A percentile compares a stretch with the other conserved stretches of the same genome.
phyloP scores from a whole-genome alignment of 2,329 filamentous ascomycete species.

The Fusarium sp. region DNA sequence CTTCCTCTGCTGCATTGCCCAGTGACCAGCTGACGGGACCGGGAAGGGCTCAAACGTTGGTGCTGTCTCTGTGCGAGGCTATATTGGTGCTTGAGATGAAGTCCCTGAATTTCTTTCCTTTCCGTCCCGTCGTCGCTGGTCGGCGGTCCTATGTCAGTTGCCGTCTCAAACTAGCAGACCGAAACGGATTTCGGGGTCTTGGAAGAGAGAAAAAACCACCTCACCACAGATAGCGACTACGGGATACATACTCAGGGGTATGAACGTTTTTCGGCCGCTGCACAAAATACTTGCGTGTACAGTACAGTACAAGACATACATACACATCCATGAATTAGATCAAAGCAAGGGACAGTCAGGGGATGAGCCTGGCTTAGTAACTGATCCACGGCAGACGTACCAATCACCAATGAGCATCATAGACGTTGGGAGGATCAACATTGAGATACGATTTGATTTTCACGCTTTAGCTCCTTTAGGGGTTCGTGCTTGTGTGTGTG shows the following conservation, averaged over 20 bases:
- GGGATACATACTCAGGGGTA: slow-evolving; percentile 16
- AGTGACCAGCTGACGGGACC: slow-evolving; percentile 22
- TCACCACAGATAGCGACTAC: neutral
- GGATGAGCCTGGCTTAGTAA: slow-evolving; percentile 17
- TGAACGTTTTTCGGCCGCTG: slow-evolving; percentile 3
- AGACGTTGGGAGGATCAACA: slow-evolving; percentile 28
- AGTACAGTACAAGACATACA: slow-evolving; percentile 8
- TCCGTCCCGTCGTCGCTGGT: slow-evolving; percentile 16
- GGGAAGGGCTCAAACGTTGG: slow-evolving; percentile 31
- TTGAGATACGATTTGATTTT: slow-evolving; percentile 39
- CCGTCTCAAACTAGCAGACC: slow-evolving; percentile 15
- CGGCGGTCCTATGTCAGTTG: slow-evolving; percentile 6
- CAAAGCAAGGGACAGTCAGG: slow-evolving; percentile 34
- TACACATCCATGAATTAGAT: slow-evolving; percentile 2
- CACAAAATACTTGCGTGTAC: slow-evolving; percentile 31
- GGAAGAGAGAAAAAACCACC: neutral
- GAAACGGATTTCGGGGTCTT: slow-evolving; percentile 33
- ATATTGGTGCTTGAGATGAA: slow-evolving; percentile 12
- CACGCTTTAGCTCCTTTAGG: slow-evolving; percentile 34
- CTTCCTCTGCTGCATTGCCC: slow-evolving; percentile 23
- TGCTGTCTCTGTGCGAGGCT: slow-evolving; percentile 25
- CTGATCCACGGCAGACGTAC: slow-evolving; percentile 15
- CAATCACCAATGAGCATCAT: slow-evolving; percentile 24
- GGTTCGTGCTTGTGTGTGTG: slow-evolving; percentile 24
- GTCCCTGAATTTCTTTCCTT: slow-evolving; percentile 35